Evolutionary conservation across 2,329 filamentous ascomycete species (phyloP).

Genomic region (Aureobasidium musti): DNA sequence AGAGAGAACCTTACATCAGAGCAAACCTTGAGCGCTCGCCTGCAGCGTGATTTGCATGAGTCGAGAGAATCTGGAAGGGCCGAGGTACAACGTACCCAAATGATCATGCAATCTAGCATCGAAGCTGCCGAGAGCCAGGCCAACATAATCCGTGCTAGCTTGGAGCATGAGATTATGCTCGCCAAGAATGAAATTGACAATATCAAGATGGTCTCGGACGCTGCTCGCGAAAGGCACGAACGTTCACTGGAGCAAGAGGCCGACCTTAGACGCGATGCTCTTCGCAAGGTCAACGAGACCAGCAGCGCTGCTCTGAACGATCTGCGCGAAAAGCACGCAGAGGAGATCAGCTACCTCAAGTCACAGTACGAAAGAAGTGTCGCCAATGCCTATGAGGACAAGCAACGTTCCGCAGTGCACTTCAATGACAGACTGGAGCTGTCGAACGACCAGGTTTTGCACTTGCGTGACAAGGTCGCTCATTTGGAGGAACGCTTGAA

Average conservation of each 20-base stretch:
- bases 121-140: slow-evolving; percentile 83
- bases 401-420: slow-evolving; percentile 75
- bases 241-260: slow-evolving; percentile 81
- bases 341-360: slow-evolving; percentile 54
- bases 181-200: slow-evolving; percentile 75
- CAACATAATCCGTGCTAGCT: slow-evolving; percentile 76
- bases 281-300: slow-evolving; percentile 57
- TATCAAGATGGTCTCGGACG: slow-evolving; percentile 76
- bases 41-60: slow-evolving; percentile 81
- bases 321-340: slow-evolving; percentile 62
- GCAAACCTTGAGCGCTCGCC: slow-evolving; percentile 66
- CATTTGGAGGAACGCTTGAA: slow-evolving; percentile 90
- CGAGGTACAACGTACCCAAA: slow-evolving; percentile 78
- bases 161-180: slow-evolving; percentile 75
- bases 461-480: slow-evolving; percentile 79
- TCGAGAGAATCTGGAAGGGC: slow-evolving; percentile 75
- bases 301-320: slow-evolving; percentile 58
- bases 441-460: slow-evolving; percentile 79
- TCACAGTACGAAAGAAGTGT: slow-evolving; percentile 60
- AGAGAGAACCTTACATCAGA: slow-evolving; percentile 70
- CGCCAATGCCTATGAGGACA: slow-evolving; percentile 68
- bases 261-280: slow-evolving; percentile 63
- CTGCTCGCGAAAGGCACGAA: slow-evolving; percentile 76
- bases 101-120: slow-evolving; percentile 76
- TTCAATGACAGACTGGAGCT: slow-evolving; percentile 78